Evolutionary conservation across 177 flowering plant genomes (phyloP).

Genomic region (Vitis hybrid): DNA sequence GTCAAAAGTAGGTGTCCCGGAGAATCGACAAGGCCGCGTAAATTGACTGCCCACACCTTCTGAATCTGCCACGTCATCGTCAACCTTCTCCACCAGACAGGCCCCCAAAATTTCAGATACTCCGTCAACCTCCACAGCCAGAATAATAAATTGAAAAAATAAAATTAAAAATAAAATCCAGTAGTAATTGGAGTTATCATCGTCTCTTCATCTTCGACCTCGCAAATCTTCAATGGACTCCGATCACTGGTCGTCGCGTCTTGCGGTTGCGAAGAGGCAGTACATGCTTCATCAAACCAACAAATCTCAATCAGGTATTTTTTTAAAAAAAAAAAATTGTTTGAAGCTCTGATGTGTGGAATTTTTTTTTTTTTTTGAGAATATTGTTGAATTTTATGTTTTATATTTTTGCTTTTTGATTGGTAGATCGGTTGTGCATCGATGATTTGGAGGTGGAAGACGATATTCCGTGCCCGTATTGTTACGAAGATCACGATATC

Average conservation of each 20-base stretch:
- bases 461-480: conserved; percentile 14
- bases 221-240: not conserved
- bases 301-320: not conserved
- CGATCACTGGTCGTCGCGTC: conserved; percentile 8
- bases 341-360: not conserved
- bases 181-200: not conserved
- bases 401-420: not conserved
- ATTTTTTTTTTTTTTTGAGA: not conserved
- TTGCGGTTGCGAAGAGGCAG: conserved; percentile 8
- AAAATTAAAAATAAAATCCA: not conserved
- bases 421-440: conserved; percentile 4
- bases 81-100: not conserved
- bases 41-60: not conserved
- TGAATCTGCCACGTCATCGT: not conserved
- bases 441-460: conserved; percentile 14
- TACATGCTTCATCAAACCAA: conserved; percentile 7
- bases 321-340: not conserved
- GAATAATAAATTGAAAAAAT: not conserved
- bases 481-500: conserved; percentile 13
- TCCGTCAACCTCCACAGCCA: not conserved
- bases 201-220: not conserved
- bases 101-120: not conserved
- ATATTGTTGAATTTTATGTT: not conserved
- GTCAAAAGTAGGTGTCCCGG: too few relatives aligned
- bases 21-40: not conserved